phyloP scores from a whole-genome alignment of 2,329 filamentous ascomycete genomes.

The Berkeleyomyces basicola region DNA sequence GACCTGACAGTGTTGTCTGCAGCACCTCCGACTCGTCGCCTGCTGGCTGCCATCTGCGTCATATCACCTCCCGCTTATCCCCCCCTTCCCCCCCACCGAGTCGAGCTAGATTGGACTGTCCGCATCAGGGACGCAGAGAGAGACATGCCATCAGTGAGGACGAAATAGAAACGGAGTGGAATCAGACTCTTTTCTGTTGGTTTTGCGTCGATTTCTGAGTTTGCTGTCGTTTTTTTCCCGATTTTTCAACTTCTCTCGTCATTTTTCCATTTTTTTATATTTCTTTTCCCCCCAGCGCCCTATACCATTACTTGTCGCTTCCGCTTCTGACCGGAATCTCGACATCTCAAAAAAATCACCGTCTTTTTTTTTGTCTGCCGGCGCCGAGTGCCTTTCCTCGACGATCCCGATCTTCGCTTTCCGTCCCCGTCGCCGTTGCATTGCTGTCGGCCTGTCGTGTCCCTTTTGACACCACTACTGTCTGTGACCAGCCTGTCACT shows the following conservation, averaged over 20 bases:
- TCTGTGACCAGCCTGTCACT: conserved; percentile 11
- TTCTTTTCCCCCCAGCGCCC: not conserved
- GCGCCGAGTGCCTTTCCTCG: not conserved
- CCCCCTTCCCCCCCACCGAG: not conserved
- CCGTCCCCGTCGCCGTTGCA: not conserved
- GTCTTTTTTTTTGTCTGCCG: not conserved
- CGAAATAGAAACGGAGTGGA: conserved; percentile 13
- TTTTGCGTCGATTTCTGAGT: conserved; percentile 1
- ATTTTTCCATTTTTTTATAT: not conserved
- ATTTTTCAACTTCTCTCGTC: not conserved
- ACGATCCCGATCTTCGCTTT: conserved; percentile 2
- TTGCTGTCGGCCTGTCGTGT: not conserved
- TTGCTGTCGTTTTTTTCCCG: conserved; percentile 1
- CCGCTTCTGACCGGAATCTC: not conserved
- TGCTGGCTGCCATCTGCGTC: not conserved
- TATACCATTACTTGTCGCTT: not conserved
- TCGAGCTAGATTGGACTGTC: conserved; percentile 4
- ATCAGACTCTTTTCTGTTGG: conserved; percentile 10
- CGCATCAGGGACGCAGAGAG: conserved; percentile 8
- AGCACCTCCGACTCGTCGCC: not conserved
- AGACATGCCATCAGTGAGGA: conserved; percentile 12
- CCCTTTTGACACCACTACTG: conserved; percentile 4
- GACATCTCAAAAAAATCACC: not conserved
- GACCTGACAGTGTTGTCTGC: not conserved
- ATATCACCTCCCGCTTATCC: not conserved